Conservation (phyloP, 495 filamentous ascomycete genomes). For the Friedmanniomyces endolithicus region DNA sequence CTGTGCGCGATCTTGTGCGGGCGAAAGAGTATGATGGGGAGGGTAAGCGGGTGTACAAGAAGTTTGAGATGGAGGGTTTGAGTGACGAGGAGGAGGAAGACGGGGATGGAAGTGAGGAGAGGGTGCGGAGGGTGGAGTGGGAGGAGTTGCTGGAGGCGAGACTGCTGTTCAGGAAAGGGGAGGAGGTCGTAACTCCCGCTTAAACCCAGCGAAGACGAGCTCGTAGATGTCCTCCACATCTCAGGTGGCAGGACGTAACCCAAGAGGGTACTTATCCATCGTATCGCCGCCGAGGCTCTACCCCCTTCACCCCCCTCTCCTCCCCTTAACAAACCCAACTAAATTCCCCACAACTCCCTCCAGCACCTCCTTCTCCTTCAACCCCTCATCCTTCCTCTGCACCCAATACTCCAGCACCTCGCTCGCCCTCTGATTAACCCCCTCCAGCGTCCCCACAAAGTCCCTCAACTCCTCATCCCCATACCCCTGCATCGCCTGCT, state of each 20-base stretch:
- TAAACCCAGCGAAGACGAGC: too few species aligned
- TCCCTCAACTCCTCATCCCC: conserved; percentile 59
- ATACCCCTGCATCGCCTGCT: conserved; percentile 63
- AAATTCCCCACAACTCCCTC: conserved; percentile 97
- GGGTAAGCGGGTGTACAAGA: conserved; percentile 46
- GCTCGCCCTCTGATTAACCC: conserved; percentile 53
- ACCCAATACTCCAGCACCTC: conserved; percentile 83
- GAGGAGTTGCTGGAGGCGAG: conserved; percentile 33
- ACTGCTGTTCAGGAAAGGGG: not conserved
- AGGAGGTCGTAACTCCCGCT: not conserved
- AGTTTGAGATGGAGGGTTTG: conserved; percentile 55
- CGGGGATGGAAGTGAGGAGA: conserved; percentile 38
- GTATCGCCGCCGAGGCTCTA: not conserved
- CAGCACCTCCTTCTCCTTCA: conserved; percentile 88
- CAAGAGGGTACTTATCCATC: too few species aligned
- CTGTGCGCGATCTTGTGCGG: conserved; percentile 49
- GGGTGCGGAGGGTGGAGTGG: conserved; percentile 44
- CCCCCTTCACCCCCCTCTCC: conserved; percentile 26
- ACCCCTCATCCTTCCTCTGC: conserved; percentile 65
- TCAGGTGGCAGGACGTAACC: too few species aligned
- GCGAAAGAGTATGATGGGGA: conserved; percentile 40
- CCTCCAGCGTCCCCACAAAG: conserved; percentile 62
- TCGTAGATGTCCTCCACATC: too few species aligned
- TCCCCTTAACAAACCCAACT: conserved; percentile 83
- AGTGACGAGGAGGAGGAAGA: conserved; percentile 39